Base-by-base conservation (phyloP, 345 rosid genomes). In the Salix suchowensis region DNA sequence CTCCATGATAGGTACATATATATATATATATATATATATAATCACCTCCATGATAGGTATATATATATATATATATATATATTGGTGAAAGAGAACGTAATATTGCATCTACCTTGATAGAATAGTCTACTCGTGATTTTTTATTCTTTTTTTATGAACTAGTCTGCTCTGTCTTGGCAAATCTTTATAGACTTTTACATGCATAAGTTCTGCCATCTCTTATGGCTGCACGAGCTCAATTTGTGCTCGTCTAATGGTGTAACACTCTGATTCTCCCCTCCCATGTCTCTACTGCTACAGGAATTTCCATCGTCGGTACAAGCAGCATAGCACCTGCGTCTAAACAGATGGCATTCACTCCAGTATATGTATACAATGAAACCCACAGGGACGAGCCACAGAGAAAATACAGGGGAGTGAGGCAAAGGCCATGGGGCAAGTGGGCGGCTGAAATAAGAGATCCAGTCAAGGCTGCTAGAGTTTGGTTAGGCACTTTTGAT, bases 401-500 rank as follows among this genome's bases (percentile, higher is more conserved):
- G 40, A 86, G 97, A 68, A 89, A 83, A 80, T 94, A 92, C 76
- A 84, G 98, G 54, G 98, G 98, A 79, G 96, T 94, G 69, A 88
- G 98, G 76, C 96, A 89, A 75, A 83, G 98, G 78, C 97, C 98
- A 1, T 94, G 98, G 98, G 97, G 97, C 0, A 94, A 94, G 70
- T 94, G 98, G 98, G 98, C 98, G 2, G 98, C 98, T 4, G 98
- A 94, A 82, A 94, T 94, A 55, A 78, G 98, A 71, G 98, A 94
- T 74, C 98, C 98, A 0, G 79, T 94, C 76, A 94, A 88, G 76
- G 98, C 98, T 0, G 89, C 94, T 65, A 84, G 98, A 74, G 98
- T 94, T 61, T 94, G 98, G 98, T 75, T 94, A 1, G 98, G 98
- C 40, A 94, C 98, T 26, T 94, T 94, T 36, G 94, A 92, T 44